These are phyloP conservation scores for Pseudogymnoascus sp. DNA, from an alignment of 2,329 filamentous ascomycete genomes.

Conservation along the genomic window DNA sequence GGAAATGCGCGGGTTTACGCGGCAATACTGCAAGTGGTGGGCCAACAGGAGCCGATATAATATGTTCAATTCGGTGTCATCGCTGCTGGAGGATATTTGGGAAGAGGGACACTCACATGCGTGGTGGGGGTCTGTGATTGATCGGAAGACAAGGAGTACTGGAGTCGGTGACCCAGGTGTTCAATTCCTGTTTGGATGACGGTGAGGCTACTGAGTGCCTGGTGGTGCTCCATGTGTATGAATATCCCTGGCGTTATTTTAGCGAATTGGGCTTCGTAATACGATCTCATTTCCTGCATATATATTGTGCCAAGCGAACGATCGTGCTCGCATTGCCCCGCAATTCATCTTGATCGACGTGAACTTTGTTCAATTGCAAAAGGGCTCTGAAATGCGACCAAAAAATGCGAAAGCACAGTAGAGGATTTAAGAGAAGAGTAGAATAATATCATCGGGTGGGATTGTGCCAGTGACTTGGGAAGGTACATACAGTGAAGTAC, in stretches of 20 bases:
- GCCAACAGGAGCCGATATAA: conserved; percentile 27
- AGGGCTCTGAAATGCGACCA: neutral
- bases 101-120: conserved; percentile 16
- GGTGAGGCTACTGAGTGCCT: neutral
- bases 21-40: conserved; percentile 30
- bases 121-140: conserved; percentile 22
- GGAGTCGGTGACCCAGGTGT: neutral
- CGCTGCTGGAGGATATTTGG: conserved; percentile 18
- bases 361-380: neutral
- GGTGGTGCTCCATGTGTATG: neutral
- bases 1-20: conserved; percentile 22
- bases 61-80: conserved; percentile 25
- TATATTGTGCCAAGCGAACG: neutral
- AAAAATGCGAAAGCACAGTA: neutral
- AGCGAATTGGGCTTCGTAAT: neutral
- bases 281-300: neutral
- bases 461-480: neutral
- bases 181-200: neutral
- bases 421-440: neutral
- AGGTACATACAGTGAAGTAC: neutral
- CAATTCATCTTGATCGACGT: neutral
- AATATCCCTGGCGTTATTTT: neutral
- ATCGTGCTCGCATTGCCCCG: too few species aligned
- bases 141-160: conserved; percentile 15
- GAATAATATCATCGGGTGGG: neutral